Base-by-base conservation (phyloP, 2,329 filamentous ascomycete genomes). In the Capronia americana region DNA sequence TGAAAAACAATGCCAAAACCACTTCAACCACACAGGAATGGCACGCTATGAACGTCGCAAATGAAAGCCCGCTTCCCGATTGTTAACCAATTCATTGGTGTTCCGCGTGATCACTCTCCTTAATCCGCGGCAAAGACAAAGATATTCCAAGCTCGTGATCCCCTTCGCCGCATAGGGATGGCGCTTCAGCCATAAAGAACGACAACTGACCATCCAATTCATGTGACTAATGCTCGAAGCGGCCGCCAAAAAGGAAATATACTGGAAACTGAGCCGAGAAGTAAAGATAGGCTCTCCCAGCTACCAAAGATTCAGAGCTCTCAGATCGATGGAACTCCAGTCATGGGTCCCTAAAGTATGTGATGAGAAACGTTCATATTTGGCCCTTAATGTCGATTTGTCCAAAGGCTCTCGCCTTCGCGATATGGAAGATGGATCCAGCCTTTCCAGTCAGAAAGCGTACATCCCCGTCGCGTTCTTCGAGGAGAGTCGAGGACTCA, bases 361-460 rank as follows among this genome's bases (percentile, higher is more conserved):
- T 46, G 32, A 56, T 26, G 12, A 30, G 53, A 26, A 38, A 24
- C 28, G 17, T 28, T 78, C 73, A 82, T 63, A 97, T 96, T 81
- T 98, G 94, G 75, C 94, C 93, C 83, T 98, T 97, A 83, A 98
- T 96, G 81, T 98, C 93, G 83, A 98, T 90, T 77, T 89, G 90
- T 75, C 88, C 86, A 80, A 97, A 96, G 57, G 94, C 94, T 69
- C 85, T 84, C 46, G 83, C 79, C 77, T 89, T 90, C 66, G 91
- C 87, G 61, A 81, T 77, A 76, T 97, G 92, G 79, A 98, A 97
- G 23, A 90, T 80, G 50, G 79, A 76, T 59, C 86, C 86, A 57
- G 90, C 91, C 81, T 93, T 93, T 74, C 87, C 88, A 53, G 90
- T 89, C 73, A 92, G 78, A 75, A 96, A 89, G 69, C 86, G 84